A percentile compares a stretch with the other conserved stretches of the same genome.
Conservation (phyloP, 306 rosid genomes). For the Cicer judaicum region DNA sequence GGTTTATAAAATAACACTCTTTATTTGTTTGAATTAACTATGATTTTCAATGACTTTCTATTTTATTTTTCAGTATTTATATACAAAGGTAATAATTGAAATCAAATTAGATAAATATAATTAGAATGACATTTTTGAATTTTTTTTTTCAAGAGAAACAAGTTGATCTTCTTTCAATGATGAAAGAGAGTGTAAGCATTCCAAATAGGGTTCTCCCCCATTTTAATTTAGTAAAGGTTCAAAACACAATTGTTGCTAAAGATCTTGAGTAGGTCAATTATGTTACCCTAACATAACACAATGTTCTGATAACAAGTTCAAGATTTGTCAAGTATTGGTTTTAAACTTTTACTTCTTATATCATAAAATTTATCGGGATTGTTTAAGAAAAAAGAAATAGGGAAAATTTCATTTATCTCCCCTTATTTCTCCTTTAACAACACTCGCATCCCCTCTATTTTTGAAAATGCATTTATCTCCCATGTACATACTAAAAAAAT, state of each 20-base stretch:
- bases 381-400: background rate
- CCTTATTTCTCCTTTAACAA: too few relatives aligned
- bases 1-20: conserved; percentile 8
- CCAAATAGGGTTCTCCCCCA: conserved; percentile 94
- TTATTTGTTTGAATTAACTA: conserved; percentile 9
- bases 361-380: conserved; percentile 8
- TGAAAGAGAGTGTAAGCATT: conserved; percentile 65
- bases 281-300: too few relatives aligned
- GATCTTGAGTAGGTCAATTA: conserved; percentile 81
- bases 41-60: conserved; percentile 18
- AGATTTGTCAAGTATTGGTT: background rate
- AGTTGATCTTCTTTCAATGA: conserved; percentile 61
- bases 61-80: conserved; percentile 24
- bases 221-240: conserved; percentile 80
- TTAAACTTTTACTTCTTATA: conserved; percentile 13
- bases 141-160: conserved; percentile 75
- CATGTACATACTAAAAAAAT: too few relatives aligned
- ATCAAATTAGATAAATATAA: conserved; percentile 15
- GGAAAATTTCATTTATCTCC: too few relatives aligned
- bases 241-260: conserved; percentile 77
- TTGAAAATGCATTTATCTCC: too few relatives aligned
- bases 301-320: conserved; percentile 1
- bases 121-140: conserved; percentile 11
- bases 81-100: background rate
- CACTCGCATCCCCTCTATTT: too few relatives aligned